A percentile compares a stretch with the other conserved stretches of the same genome.
Evolutionary conservation across 176 grass and related monocot genomes (phyloP).

Genomic region (Echinochloa phyllopogon): DNA sequence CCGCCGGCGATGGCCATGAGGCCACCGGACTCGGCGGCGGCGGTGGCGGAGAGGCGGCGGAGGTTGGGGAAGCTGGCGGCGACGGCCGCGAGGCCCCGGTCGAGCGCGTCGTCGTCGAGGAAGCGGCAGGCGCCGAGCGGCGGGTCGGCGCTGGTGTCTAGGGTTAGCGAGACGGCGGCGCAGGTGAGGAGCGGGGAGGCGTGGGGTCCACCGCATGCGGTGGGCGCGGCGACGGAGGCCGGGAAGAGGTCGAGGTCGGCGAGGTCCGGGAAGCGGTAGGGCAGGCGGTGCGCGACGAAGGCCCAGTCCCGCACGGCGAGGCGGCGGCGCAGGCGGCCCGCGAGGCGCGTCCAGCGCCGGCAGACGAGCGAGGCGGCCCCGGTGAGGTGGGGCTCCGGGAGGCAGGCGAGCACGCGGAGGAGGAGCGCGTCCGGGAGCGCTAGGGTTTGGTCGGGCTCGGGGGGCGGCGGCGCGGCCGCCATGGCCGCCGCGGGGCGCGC

Average conservation of each 20-base stretch:
- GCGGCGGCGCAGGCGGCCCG: slow-evolving; percentile 72
- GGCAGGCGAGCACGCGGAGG: slow-evolving; percentile 60
- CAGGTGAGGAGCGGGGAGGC: slow-evolving; percentile 63
- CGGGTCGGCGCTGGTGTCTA: slow-evolving; percentile 57
- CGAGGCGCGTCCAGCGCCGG: slow-evolving; percentile 79
- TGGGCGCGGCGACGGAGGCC: slow-evolving; percentile 62
- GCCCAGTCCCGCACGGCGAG: slow-evolving; percentile 78
- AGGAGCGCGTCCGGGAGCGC: slow-evolving; percentile 66
- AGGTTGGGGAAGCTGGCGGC: slow-evolving; percentile 65
- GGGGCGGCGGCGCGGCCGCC: slow-evolving; percentile 31
- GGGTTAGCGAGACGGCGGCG: slow-evolving; percentile 54
- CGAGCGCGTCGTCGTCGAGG: slow-evolving; percentile 58
- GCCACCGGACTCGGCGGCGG: slow-evolving; percentile 59
- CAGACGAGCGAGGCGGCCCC: slow-evolving; percentile 73
- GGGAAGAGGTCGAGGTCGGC: slow-evolving; percentile 82
- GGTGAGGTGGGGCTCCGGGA: slow-evolving; percentile 60
- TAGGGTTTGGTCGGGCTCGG: slow-evolving; percentile 51
- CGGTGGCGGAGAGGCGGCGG: slow-evolving; percentile 64
- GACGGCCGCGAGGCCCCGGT: slow-evolving; percentile 60
- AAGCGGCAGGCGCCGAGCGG: slow-evolving; percentile 63
- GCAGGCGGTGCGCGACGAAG: slow-evolving; percentile 70
- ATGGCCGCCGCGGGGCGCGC: slow-evolving; percentile 33
- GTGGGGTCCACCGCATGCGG: slow-evolving; percentile 10
- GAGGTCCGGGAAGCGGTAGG: slow-evolving; percentile 72
- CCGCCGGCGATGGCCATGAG: slow-evolving; percentile 73